Percentiles rank a stretch among this genome's conserved stretches.
These are phyloP conservation scores for Lactarius pseudohatsudake DNA, from an alignment of 768 basidiomycete species.

Conservation along the genomic window DNA sequence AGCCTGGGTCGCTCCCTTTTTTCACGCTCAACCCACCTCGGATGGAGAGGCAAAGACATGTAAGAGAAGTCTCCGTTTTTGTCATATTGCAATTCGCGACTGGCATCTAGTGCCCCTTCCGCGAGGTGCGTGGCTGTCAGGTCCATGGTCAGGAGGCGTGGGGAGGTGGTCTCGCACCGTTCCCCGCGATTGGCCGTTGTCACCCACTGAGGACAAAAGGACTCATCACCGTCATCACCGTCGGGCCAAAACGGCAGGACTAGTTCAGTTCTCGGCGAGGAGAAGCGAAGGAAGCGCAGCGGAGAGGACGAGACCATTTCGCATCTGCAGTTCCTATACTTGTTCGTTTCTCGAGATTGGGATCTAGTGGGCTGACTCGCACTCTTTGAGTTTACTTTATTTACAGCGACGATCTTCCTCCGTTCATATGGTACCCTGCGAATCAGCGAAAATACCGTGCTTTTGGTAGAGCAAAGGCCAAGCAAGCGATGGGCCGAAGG, in stretches of 20 bases:
- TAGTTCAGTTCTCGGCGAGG: neutral
- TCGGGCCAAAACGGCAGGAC: neutral
- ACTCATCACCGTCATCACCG: neutral
- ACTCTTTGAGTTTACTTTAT: neutral
- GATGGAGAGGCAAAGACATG: neutral
- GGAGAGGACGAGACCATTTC: neutral
- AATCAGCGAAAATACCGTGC: neutral
- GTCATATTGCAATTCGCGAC: neutral
- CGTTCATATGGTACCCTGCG: neutral
- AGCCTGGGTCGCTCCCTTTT: neutral
- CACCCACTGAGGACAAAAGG: neutral
- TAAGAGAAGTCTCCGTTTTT: neutral
- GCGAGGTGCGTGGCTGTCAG: neutral
- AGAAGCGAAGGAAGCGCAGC: neutral
- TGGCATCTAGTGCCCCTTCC: neutral
- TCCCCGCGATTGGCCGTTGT: neutral
- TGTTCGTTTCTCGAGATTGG: neutral
- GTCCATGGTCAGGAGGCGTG: neutral
- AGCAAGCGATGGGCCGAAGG: neutral
- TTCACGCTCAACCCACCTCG: neutral
- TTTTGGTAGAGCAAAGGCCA: neutral
- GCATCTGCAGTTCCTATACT: neutral
- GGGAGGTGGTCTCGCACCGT: neutral
- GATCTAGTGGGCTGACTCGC: neutral
- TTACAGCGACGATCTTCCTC: neutral